A percentile compares a stretch with the other conserved stretches of the same genome.
These are phyloP conservation scores for Olyra latifolia DNA, from an alignment of 176 grass and related monocot species.

Conservation along the genomic window DNA sequence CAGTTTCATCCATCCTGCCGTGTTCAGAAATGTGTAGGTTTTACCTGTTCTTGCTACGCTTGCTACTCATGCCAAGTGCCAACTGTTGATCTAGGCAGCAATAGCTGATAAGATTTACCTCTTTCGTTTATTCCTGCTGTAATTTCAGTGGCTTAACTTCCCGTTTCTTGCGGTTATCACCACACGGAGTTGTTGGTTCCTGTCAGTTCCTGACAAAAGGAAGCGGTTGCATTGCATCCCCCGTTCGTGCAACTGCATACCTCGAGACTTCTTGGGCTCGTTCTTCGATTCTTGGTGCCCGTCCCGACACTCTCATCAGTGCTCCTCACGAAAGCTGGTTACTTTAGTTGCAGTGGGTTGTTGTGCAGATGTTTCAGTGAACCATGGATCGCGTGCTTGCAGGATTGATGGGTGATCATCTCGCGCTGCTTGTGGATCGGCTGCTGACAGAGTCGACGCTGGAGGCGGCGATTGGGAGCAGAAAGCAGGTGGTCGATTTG, in stretches of 20 bases:
- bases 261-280: constrained; percentile 10
- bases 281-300: neutral
- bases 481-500: constrained; percentile 36
- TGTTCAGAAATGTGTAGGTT: constrained; percentile 34
- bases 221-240: constrained; percentile 21
- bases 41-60: constrained; percentile 27
- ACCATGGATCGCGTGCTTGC: constrained; percentile 6
- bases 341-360: neutral
- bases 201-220: neutral
- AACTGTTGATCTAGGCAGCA: neutral
- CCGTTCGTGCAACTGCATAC: neutral
- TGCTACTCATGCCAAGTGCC: neutral
- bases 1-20: constrained; percentile 15
- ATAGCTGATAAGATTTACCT: neutral
- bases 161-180: neutral
- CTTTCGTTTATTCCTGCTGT: neutral
- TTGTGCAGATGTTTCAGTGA: neutral
- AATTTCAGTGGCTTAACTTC: neutral
- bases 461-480: constrained; percentile 55
- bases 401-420: constrained; percentile 82
- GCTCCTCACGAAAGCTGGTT: neutral
- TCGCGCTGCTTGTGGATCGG: constrained; percentile 87
- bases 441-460: constrained; percentile 87
- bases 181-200: constrained; percentile 14
- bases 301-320: neutral